Evolutionary conservation across 2,329 filamentous ascomycete genomes (phyloP).

Genomic region (Phyllachora maydis): DNA sequence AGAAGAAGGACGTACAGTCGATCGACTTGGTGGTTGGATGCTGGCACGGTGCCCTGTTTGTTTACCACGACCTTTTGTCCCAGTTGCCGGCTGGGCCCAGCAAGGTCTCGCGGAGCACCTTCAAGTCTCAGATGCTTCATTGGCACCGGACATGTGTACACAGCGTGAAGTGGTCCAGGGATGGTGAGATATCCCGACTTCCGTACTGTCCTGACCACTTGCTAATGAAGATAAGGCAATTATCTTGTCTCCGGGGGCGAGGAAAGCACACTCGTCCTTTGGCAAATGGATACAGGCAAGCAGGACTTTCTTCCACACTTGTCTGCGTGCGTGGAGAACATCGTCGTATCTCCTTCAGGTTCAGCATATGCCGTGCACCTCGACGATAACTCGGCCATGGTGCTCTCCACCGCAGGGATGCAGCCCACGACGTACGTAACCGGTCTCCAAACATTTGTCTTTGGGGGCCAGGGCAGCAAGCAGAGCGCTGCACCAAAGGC

Average conservation of each 20-base stretch:
- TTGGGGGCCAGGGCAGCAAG: conserved; percentile 26
- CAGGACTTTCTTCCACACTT: conserved; percentile 80
- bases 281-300: conserved; percentile 78
- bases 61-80: conserved; percentile 58
- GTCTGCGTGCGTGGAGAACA: conserved; percentile 62
- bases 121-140: conserved; percentile 50
- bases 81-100: conserved; percentile 26
- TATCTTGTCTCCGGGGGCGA: conserved; percentile 86
- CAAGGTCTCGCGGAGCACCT: conserved; percentile 19
- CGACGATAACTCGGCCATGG: conserved; percentile 80
- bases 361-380: conserved; percentile 69
- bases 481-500: conserved; percentile 30
- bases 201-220: conserved; percentile 1
- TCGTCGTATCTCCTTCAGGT: conserved; percentile 62
- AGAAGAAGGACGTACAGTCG: conserved; percentile 8
- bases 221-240: conserved; percentile 39
- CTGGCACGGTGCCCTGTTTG: conserved; percentile 52
- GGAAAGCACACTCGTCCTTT: conserved; percentile 76
- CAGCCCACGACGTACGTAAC: conserved; percentile 68
- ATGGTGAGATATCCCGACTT: conserved; percentile 38
- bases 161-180: conserved; percentile 74
- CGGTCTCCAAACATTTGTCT: conserved; percentile 49
- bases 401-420: conserved; percentile 77
- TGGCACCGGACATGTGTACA: conserved; percentile 81
- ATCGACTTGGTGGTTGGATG: conserved; percentile 58